Evolutionary conservation across 371 early-diverging fungal species (phyloP).

Genomic region (Choanephora cucurbitarum): DNA sequence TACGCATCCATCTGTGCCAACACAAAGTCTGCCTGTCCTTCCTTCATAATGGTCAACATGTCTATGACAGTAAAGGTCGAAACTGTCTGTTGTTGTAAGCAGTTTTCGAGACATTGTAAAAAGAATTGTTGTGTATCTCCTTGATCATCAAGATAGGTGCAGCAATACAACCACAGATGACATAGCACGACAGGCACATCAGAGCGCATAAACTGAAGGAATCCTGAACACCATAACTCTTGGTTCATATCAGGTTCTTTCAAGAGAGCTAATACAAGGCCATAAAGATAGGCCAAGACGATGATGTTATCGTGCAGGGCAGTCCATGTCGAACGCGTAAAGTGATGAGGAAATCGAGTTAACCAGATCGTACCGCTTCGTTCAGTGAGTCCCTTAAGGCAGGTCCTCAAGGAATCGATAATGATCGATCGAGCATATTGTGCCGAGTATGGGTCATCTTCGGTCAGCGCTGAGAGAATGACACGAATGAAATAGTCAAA

Average conservation of each 20-base stretch:
- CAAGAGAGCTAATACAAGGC: constrained; percentile 29
- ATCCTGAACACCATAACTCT: no score
- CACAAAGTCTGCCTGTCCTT: constrained; percentile 5
- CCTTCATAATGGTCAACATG: constrained; percentile 16
- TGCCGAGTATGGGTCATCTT: constrained; percentile 24
- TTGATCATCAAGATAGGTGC: constrained; percentile 20
- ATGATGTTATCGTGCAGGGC: constrained; percentile 26
- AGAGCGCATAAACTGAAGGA: constrained; percentile 31
- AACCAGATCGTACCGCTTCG: constrained; percentile 32
- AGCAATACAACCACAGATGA: constrained; percentile 35
- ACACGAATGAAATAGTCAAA: constrained; percentile 43
- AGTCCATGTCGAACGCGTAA: constrained; percentile 31
- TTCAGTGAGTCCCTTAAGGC: constrained; percentile 33
- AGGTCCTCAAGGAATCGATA: constrained; percentile 33
- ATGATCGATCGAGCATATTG: constrained; percentile 30
- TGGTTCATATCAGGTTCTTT: constrained; percentile 22
- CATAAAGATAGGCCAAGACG: constrained; percentile 39
- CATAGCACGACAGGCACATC: constrained; percentile 16
- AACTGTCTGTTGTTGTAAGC: constrained; percentile 2
- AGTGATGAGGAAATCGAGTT: constrained; percentile 24
- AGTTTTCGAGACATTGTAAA: neutral
- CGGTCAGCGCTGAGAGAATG: constrained; percentile 29
- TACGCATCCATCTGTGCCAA: constrained; percentile 25
- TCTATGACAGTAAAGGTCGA: neutral
- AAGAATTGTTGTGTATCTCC: constrained; percentile 1